Conservation (phyloP, 768 basidiomycete species). For the Phaeotremella fagi region DNA sequence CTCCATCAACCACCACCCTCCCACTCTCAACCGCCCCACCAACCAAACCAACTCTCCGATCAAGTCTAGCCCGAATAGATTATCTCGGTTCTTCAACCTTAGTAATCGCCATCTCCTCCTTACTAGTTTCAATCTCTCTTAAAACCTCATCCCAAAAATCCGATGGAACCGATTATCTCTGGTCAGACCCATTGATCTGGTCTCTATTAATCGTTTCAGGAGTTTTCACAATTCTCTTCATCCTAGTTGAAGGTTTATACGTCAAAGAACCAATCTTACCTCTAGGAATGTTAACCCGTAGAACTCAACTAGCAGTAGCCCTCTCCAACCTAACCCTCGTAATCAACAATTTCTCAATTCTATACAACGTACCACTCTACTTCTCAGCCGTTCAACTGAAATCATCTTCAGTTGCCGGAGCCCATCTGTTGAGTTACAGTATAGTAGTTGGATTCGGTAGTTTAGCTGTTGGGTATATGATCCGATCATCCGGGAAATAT, state of each 20-base stretch:
- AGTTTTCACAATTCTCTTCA: conserved; percentile 59
- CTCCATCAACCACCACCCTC: background rate
- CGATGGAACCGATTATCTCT: conserved; percentile 68
- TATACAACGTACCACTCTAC: conserved; percentile 86
- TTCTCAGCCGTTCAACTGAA: conserved; percentile 73
- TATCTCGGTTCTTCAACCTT: conserved; percentile 39
- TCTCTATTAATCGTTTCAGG: conserved; percentile 61
- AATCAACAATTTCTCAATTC: conserved; percentile 41
- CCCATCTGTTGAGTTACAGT: conserved; percentile 82
- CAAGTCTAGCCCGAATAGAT: conserved; percentile 36
- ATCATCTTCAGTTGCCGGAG: conserved; percentile 67
- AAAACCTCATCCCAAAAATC: conserved; percentile 46
- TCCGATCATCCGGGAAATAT: conserved; percentile 67
- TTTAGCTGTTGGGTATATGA: conserved; percentile 76
- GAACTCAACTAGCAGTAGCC: conserved; percentile 77
- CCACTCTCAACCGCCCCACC: background rate
- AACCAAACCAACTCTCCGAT: conserved; percentile 4
- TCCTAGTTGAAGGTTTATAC: conserved; percentile 72
- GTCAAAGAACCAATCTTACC: conserved; percentile 88
- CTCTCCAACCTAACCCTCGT: conserved; percentile 63
- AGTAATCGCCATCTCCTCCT: conserved; percentile 30
- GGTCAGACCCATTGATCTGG: conserved; percentile 61
- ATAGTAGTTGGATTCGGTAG: conserved; percentile 78
- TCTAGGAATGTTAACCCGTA: conserved; percentile 65
- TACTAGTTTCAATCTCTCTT: conserved; percentile 46